Evolutionary conservation across 805 yeast genomes (phyloP).

Genomic region (Cyberlindnera saturnus): DNA sequence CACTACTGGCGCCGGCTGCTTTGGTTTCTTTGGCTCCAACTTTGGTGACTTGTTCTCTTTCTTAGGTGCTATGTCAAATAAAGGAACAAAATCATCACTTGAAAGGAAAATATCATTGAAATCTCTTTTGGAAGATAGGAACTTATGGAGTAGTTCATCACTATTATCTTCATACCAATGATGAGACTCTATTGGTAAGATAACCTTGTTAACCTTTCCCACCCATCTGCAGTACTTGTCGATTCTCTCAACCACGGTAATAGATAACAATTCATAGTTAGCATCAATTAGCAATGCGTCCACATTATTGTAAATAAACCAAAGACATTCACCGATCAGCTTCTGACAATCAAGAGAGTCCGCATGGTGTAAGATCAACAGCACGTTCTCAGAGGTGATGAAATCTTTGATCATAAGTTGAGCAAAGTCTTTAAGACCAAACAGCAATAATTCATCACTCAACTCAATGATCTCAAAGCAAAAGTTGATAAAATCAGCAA

Average conservation of each 20-base stretch:
- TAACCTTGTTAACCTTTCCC: constrained; percentile 18
- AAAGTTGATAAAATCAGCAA: constrained; percentile 40
- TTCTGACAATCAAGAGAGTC: constrained; percentile 44
- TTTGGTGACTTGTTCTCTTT: constrained; percentile 15
- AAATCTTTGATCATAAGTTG: constrained; percentile 55
- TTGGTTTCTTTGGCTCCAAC: constrained; percentile 8
- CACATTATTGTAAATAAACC: constrained; percentile 63
- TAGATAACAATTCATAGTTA: constrained; percentile 16
- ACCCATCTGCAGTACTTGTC: constrained; percentile 33
- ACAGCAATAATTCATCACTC: constrained; percentile 57
- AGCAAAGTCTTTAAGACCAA: constrained; percentile 52
- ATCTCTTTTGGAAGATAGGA: constrained; percentile 27
- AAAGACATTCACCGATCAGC: constrained; percentile 53
- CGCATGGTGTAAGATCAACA: constrained; percentile 49
- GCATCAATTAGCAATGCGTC: constrained; percentile 47
- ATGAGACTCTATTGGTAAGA: constrained; percentile 4
- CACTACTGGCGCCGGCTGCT: constrained; percentile 3
- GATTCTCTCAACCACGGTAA: constrained; percentile 17
- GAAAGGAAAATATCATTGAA: constrained; percentile 39
- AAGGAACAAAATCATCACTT: constrained; percentile 29
- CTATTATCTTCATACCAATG: constrained; percentile 28
- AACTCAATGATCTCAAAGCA: constrained; percentile 54
- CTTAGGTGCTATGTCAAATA: constrained; percentile 25
- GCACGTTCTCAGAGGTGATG: constrained; percentile 54
- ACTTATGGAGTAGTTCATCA: constrained; percentile 26